phyloP scores from a whole-genome alignment of 352 stramenopile genomes.

The Elongisporangium prolatum region DNA sequence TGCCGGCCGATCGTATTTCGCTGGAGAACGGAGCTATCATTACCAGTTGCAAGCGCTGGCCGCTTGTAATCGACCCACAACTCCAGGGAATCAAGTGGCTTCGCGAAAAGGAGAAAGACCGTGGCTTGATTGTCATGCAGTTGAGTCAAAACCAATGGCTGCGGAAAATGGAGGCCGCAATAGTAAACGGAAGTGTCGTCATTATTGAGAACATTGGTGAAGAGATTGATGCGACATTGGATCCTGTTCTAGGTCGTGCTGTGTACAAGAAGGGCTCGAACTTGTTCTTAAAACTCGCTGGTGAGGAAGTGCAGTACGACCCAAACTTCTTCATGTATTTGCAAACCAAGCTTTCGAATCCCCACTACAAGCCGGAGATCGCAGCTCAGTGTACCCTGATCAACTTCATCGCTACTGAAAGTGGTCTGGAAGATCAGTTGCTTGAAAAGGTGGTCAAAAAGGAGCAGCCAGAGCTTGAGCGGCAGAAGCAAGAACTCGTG shows the following conservation, averaged over 20 bases:
- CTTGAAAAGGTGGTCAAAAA: conserved; percentile 95
- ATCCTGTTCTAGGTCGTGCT: conserved; percentile 93
- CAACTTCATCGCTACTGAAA: conserved; percentile 98
- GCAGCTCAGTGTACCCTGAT: conserved; percentile 96
- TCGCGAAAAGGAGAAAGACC: conserved; percentile 91
- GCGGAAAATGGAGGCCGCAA: conserved; percentile 91
- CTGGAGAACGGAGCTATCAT: conserved; percentile 98
- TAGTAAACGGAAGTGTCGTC: conserved; percentile 93
- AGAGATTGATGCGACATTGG: conserved; percentile 96
- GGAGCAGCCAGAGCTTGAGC: conserved; percentile 93
- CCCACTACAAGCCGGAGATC: conserved; percentile 98
- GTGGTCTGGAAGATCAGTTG: conserved; percentile 94
- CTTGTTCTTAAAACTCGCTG: conserved; percentile 92
- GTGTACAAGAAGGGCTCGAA: conserved; percentile 96
- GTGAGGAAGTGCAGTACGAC: conserved; percentile 97
- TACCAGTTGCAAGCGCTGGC: conserved; percentile 96
- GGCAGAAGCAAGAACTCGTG: conserved; percentile 92
- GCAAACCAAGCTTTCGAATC: conserved; percentile 96
- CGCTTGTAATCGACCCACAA: conserved; percentile 97
- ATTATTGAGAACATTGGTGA: conserved; percentile 98
- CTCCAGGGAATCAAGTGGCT: conserved; percentile 99
- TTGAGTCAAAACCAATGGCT: conserved; percentile 96
- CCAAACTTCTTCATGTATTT: conserved; percentile 95
- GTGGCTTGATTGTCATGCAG: conserved; percentile 91
- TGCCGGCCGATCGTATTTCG: conserved; percentile 96